Evolutionary conservation across 139 green algal genomes (phyloP).

Genomic region (Coelastrella sp.): DNA sequence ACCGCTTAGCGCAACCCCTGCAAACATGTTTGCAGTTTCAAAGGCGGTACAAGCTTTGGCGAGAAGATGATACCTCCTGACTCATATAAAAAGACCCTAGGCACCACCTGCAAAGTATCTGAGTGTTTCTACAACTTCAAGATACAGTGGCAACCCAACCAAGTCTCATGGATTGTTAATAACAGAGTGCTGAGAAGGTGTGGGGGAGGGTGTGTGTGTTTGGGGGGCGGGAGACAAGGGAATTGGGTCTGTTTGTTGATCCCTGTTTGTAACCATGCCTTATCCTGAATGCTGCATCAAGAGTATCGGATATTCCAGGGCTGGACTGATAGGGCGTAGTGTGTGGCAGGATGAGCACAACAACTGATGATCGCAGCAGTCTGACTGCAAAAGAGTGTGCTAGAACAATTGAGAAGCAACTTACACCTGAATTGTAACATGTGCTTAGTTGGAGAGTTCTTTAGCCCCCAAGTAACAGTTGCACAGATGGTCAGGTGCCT

Average conservation of each 20-base stretch:
- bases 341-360: no score
- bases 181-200: slow-evolving; percentile 26
- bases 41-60: slow-evolving; percentile 27
- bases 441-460: no score
- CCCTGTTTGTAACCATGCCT: neutral
- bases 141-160: slow-evolving; percentile 37
- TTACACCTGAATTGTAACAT: no score
- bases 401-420: no score
- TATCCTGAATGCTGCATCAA: no score
- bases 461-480: no score
- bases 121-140: slow-evolving; percentile 40
- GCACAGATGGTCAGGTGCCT: no score
- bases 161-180: slow-evolving; percentile 35
- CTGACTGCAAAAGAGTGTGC: no score
- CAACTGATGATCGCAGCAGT: no score
- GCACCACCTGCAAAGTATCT: slow-evolving; percentile 12
- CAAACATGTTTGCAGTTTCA: slow-evolving; percentile 20
- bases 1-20: neutral
- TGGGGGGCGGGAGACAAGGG: neutral
- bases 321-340: no score
- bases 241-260: neutral
- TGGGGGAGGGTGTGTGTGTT: no score
- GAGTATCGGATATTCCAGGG: no score
- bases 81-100: slow-evolving; percentile 6
- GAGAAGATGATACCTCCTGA: slow-evolving; percentile 7